Evolutionary conservation across 164 flowering plant species (phyloP), one percentile per base, ranked within the genome.

Genomic region (Sextonia rubra): DNA sequence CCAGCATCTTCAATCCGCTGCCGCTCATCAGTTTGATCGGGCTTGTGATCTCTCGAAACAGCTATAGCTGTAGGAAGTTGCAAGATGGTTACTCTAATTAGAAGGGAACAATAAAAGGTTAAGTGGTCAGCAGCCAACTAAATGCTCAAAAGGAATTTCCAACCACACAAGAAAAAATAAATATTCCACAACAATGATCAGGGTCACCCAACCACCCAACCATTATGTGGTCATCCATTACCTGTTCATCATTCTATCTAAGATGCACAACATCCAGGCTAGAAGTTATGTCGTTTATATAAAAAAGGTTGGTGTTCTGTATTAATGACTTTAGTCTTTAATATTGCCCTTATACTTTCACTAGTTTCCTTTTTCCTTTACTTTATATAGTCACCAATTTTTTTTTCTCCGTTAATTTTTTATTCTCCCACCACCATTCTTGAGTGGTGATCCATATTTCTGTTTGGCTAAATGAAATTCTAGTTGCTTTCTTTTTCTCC

Each of bases 21-120:
- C 44, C 98, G 83, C 82, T 94, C 99, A 83, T 94, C 99, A 66
- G 85, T 87, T 79, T 94, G 98, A 75, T 94, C 99, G 22, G 99
- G 99, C 82, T 94, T 94, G 84, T 94, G 99, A 80, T 94, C 99
- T 63, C 99, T 90, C 74, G 99, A 95, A 77, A 90, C 99, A 82
- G 97, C 98, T 80, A 88, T 81, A 47, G 97, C 99, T 91, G 82
- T 68, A 81, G 15, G 61, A 44, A 67, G 26, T 65, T 29, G 30
- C 68, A 65, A 2, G 47, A 65, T 5, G 14, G 44, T 12, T 30
- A 12, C 25, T 26, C 14, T 14, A 30, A 26, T 4, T 30, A 18
- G 68, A 17, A 65, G 37, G 68, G 27, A 17, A 30, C 22, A n/a
- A 29, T 6, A 17, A 18, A 4, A 17, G 17, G 47, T 27, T 14